These are phyloP conservation scores for Infundibulicybe gibba DNA, from an alignment of 768 basidiomycete genomes.

Conservation along the genomic window DNA sequence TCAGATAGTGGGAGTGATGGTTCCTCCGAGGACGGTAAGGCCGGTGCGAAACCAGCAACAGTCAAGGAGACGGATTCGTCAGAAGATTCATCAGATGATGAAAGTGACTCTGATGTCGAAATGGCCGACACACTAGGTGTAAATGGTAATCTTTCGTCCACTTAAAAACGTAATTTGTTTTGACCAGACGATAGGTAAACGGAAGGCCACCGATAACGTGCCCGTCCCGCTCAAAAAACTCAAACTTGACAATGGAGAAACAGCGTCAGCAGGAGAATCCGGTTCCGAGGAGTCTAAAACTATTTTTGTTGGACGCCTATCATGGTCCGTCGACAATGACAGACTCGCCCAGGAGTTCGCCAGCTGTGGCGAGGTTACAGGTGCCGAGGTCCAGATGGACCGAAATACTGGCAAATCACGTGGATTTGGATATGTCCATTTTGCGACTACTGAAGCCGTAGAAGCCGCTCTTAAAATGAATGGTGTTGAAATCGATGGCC, in stretches of 20 bases:
- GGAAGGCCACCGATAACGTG: conserved; percentile 70
- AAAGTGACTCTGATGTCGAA: conserved; percentile 58
- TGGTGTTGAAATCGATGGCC: conserved; percentile 91
- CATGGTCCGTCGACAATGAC: conserved; percentile 97
- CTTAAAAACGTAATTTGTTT: conserved; percentile 1
- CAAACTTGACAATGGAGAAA: conserved; percentile 64
- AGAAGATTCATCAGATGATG: conserved; percentile 29
- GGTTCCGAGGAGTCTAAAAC: conserved; percentile 55
- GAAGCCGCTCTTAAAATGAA: conserved; percentile 78
- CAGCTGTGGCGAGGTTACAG: conserved; percentile 82
- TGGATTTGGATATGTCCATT: conserved; percentile 83
- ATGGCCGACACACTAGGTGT: conserved; percentile 46
- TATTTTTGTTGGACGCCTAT: conserved; percentile 89
- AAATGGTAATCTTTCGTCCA: conserved; percentile 28
- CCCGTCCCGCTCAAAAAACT: conserved; percentile 73
- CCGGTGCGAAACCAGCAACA: conserved; percentile 13
- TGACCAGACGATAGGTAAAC: conserved; percentile 48
- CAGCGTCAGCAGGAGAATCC: conserved; percentile 33
- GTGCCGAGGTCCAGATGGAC: conserved; percentile 86
- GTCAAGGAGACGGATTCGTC: conserved; percentile 12
- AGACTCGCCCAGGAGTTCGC: conserved; percentile 91
- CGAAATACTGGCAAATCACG: conserved; percentile 79
- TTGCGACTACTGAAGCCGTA: conserved; percentile 65
- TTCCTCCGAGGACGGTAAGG: conserved; percentile 16
- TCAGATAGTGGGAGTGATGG: conserved; percentile 7